These are phyloP conservation scores for Exophiala xenobiotica DNA, from an alignment of 2,329 filamentous ascomycete species.

Conservation along the genomic window DNA sequence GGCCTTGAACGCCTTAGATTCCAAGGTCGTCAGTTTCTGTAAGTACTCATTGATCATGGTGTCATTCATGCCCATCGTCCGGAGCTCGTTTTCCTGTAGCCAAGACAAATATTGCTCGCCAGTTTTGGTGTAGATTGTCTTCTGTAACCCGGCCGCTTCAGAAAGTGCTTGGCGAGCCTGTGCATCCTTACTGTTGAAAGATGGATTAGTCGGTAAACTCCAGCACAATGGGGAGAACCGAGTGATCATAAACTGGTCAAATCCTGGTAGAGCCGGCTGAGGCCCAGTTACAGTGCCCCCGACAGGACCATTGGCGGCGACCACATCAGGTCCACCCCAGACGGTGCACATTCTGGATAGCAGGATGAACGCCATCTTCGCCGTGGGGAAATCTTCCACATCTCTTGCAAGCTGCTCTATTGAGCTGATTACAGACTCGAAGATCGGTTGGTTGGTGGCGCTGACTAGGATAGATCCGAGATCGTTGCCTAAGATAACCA, in stretches of 20 bases:
- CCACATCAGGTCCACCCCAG: conserved; percentile 84
- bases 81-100: conserved; percentile 46
- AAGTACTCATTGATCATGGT: conserved; percentile 50
- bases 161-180: conserved; percentile 84
- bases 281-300: conserved; percentile 39
- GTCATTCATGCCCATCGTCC: conserved; percentile 48
- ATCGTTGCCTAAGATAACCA: conserved; percentile 86
- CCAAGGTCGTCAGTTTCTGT: conserved; percentile 44
- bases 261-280: conserved; percentile 68
- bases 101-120: conserved; percentile 71
- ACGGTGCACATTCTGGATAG: conserved; percentile 78
- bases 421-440: conserved; percentile 82
- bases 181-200: conserved; percentile 81
- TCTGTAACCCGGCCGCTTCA: conserved; percentile 84
- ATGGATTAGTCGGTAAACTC: conserved; percentile 76
- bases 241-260: conserved; percentile 85
- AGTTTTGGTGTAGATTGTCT: conserved; percentile 86
- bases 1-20: conserved; percentile 47
- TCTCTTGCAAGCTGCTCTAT: conserved; percentile 83
- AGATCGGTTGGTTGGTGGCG: conserved; percentile 81
- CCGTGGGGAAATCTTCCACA: conserved; percentile 63
- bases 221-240: conserved; percentile 87
- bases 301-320: conserved; percentile 37
- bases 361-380: conserved; percentile 76
- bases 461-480: conserved; percentile 86